Evolutionary conservation across 2,329 filamentous ascomycete genomes (phyloP).

Genomic region (Fusarium incarnatum): DNA sequence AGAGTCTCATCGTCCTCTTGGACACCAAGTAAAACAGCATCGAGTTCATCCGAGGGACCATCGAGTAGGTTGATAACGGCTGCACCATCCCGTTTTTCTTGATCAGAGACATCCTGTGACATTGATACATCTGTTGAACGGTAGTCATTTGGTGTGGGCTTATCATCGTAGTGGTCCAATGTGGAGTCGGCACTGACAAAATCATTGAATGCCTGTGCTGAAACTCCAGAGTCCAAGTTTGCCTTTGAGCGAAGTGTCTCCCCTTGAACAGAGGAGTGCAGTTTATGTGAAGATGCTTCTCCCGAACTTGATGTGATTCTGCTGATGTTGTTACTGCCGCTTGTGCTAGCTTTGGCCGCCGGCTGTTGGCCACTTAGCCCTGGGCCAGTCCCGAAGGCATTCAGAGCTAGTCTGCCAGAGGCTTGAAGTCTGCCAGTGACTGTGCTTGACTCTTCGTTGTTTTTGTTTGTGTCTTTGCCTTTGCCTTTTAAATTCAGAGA

Average conservation of each 20-base stretch:
- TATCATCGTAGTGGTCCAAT: conserved; percentile 20
- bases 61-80: conserved; percentile 56
- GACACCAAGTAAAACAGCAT: conserved; percentile 32
- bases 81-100: conserved; percentile 52
- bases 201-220: conserved; percentile 50
- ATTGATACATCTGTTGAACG: not conserved
- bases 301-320: conserved; percentile 27
- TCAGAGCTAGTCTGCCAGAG: conserved; percentile 46
- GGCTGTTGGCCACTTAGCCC: conserved; percentile 27
- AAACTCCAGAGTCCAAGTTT: conserved; percentile 44
- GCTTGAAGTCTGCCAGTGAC: conserved; percentile 45
- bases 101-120: conserved; percentile 17
- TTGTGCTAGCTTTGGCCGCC: conserved; percentile 37
- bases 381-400: conserved; percentile 40
- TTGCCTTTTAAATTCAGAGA: conserved; percentile 33
- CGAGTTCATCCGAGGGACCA: conserved; percentile 38
- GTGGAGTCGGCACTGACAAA: conserved; percentile 32
- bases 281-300: conserved; percentile 41
- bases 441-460: conserved; percentile 19
- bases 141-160: not conserved
- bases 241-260: conserved; percentile 33
- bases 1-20: conserved; percentile 40
- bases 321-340: conserved; percentile 26
- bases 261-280: conserved; percentile 23
- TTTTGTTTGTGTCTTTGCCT: conserved; percentile 37